These are phyloP conservation scores for Quercus tomentella DNA, from an alignment of 331 rosid species.

Conservation along the genomic window DNA sequence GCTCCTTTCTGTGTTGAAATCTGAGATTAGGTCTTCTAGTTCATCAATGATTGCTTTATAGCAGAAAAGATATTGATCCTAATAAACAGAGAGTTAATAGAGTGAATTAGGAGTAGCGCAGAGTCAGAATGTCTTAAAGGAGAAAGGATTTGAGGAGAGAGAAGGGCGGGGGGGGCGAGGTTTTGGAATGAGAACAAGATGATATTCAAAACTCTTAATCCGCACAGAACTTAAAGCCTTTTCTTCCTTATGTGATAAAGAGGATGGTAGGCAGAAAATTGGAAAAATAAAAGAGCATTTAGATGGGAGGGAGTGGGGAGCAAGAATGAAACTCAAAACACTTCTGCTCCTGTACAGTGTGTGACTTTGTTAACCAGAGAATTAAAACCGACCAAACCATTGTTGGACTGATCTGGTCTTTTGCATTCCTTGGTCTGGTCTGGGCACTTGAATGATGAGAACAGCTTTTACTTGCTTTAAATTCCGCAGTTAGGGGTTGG, in stretches of 20 bases:
- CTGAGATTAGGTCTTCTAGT: constrained; percentile 78
- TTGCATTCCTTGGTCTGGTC: not conserved
- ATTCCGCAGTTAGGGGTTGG: not conserved
- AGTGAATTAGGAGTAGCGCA: not conserved
- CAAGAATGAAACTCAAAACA: not conserved
- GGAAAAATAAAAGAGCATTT: too few species aligned
- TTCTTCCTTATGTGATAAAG: not conserved
- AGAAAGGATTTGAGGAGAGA: not conserved
- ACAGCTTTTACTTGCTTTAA: not conserved
- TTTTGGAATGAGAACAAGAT: not conserved
- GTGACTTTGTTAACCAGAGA: not conserved
- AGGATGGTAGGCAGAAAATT: not conserved
- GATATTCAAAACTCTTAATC: not conserved
- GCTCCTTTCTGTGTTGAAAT: constrained; percentile 21
- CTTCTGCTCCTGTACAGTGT: not conserved
- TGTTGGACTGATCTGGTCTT: not conserved
- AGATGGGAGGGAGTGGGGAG: too few species aligned
- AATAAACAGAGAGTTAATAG: not conserved
- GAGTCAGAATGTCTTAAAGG: not conserved
- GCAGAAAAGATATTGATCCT: constrained; percentile 89
- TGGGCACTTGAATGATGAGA: not conserved
- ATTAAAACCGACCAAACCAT: not conserved
- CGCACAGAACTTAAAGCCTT: not conserved
- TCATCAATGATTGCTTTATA: constrained; percentile 68
- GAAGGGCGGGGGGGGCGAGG: not conserved